Percentiles rank a stretch among this genome's conserved stretches.
Evolutionary conservation across 106 monocot genomes (phyloP).

Genomic region (Allium fistulosum): DNA sequence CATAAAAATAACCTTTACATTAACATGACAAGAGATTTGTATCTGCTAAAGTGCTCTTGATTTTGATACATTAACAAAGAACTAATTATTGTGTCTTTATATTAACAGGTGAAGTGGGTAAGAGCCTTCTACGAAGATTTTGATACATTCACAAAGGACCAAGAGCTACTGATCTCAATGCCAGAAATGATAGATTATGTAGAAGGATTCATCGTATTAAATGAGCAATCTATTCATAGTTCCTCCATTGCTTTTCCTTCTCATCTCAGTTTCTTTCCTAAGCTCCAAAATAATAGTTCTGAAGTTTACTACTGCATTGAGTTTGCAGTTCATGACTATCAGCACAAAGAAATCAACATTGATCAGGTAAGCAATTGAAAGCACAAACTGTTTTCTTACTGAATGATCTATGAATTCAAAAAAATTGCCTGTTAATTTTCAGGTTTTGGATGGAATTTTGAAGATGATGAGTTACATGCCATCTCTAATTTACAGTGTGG

Average conservation of each 20-base stretch:
- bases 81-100: background rate
- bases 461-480: constrained; percentile 30
- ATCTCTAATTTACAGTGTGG: constrained; percentile 20
- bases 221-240: constrained; percentile 41
- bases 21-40: background rate
- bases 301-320: constrained; percentile 55
- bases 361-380: constrained; percentile 14
- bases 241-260: constrained; percentile 45
- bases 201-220: constrained; percentile 52
- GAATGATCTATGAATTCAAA: too few relatives aligned
- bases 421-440: background rate
- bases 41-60: too few relatives aligned
- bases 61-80: too few relatives aligned
- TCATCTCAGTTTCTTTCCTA: constrained; percentile 23
- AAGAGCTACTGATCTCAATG: constrained; percentile 50
- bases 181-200: constrained; percentile 47
- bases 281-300: constrained; percentile 11
- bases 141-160: constrained; percentile 32
- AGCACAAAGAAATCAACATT: constrained; percentile 1
- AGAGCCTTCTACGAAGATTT: constrained; percentile 46
- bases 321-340: constrained; percentile 43
- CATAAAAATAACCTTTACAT: background rate
- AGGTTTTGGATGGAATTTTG: constrained; percentile 33
- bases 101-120: constrained; percentile 34
- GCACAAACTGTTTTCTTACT: background rate